These are phyloP conservation scores for Pythium diclinum DNA, from an alignment of 352 stramenopile species.

Conservation along the genomic window DNA sequence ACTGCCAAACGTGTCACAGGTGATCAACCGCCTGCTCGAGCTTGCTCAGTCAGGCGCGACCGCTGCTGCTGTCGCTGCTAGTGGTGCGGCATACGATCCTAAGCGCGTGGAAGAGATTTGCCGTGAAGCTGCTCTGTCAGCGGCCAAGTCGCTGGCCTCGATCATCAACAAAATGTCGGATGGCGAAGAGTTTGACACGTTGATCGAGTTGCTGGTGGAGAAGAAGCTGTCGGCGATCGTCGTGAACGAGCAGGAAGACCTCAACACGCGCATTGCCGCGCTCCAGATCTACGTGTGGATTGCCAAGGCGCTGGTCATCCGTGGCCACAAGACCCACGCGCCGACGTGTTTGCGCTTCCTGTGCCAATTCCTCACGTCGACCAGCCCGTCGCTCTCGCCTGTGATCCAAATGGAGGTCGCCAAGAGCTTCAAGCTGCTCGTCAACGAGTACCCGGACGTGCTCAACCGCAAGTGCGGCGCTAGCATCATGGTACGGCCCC, in stretches of 20 bases:
- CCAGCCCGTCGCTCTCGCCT: slow-evolving; percentile 26
- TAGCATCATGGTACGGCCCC: slow-evolving; percentile 59
- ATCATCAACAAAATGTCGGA: slow-evolving; percentile 89
- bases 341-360: slow-evolving; percentile 68
- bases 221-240: slow-evolving; percentile 64
- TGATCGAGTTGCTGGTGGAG: slow-evolving; percentile 67
- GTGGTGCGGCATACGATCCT: slow-evolving; percentile 7
- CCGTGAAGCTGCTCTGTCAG: slow-evolving; percentile 51
- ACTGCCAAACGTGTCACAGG: slow-evolving; percentile 55
- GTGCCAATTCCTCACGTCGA: slow-evolving; percentile 53
- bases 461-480: slow-evolving; percentile 84
- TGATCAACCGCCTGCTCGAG: slow-evolving; percentile 79
- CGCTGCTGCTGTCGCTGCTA: slow-evolving; percentile 13
- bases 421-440: slow-evolving; percentile 75
- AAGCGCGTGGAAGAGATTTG: slow-evolving; percentile 41
- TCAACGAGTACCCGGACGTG: slow-evolving; percentile 76
- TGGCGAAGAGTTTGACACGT: slow-evolving; percentile 69
- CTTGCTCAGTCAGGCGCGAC: slow-evolving; percentile 47
- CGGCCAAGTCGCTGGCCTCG: slow-evolving; percentile 73
- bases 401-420: slow-evolving; percentile 68
- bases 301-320: slow-evolving; percentile 77
- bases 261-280: slow-evolving; percentile 50
- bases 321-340: slow-evolving; percentile 67
- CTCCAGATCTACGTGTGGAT: slow-evolving; percentile 86
- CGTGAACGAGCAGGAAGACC: slow-evolving; percentile 33